A percentile compares a stretch with the other conserved stretches of the same genome.
phyloP scores from a whole-genome alignment of 345 rosid species.

The Raphanus raphanistrum region DNA sequence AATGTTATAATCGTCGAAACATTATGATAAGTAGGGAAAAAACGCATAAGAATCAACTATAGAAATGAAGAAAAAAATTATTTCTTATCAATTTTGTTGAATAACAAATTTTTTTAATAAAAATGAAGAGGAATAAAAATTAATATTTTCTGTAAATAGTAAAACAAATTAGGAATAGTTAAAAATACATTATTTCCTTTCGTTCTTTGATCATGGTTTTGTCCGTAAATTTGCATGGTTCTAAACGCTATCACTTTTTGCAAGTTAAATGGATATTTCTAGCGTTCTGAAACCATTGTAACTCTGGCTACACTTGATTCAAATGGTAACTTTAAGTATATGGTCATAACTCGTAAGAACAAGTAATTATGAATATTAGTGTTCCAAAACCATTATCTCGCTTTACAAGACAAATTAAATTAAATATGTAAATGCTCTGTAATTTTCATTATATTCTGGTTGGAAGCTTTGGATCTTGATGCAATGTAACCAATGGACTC shows the following conservation, averaged over 20 bases:
- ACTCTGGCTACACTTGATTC: not conserved
- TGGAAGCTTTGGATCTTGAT: conserved; percentile 23
- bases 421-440: not conserved
- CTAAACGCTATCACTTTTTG: not conserved
- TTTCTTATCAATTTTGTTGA: too few species aligned
- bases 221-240: not conserved
- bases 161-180: too few species aligned
- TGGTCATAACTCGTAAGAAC: not conserved
- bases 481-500: conserved; percentile 25
- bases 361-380: not conserved
- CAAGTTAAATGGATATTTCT: not conserved
- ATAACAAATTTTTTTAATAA: too few species aligned
- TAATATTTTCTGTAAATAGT: too few species aligned
- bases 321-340: not conserved
- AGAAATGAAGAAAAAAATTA: too few species aligned
- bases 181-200: too few species aligned
- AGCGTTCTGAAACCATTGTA: not conserved
- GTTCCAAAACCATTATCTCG: not conserved
- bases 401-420: not conserved
- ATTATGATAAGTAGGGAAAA: too few species aligned
- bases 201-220: too few species aligned
- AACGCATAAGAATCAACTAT: too few species aligned
- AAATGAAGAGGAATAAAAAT: too few species aligned
- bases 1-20: too few species aligned
- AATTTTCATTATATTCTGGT: conserved; percentile 1